Conservation (phyloP, 2,329 filamentous ascomycete genomes). For the Canariomyces notabilis region DNA sequence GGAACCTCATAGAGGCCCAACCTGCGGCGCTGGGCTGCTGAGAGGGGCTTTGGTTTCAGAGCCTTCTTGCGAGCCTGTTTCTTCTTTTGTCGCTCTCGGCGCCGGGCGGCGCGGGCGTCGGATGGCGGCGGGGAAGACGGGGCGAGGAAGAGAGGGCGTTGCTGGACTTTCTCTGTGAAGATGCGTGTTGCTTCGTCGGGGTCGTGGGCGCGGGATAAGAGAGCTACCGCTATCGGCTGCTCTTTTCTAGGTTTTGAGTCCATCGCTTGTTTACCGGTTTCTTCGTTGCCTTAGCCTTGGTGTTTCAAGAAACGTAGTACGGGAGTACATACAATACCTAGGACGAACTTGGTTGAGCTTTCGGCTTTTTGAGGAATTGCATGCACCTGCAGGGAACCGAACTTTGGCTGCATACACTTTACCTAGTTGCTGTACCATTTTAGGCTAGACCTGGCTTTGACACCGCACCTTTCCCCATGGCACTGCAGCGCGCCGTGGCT, state of each 20-base stretch:
- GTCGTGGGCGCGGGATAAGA: constrained; percentile 75
- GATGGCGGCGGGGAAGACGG: constrained; percentile 63
- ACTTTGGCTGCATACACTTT: too few relatives aligned
- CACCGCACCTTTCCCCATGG: neutral
- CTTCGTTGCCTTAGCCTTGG: too few relatives aligned
- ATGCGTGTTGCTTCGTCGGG: constrained; percentile 65
- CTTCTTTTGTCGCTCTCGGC: constrained; percentile 45
- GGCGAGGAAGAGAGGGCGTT: constrained; percentile 73
- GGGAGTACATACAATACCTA: too few relatives aligned
- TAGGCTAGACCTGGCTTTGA: too few relatives aligned
- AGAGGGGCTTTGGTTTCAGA: constrained; percentile 62
- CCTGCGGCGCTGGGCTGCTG: constrained; percentile 69
- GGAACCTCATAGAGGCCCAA: constrained; percentile 72
- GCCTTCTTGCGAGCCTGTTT: constrained; percentile 42
- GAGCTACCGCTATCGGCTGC: constrained; percentile 49
- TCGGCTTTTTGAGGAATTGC: too few relatives aligned
- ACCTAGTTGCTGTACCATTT: too few relatives aligned
- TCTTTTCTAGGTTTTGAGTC: constrained; percentile 23
- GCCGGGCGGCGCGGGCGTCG: constrained; percentile 53
- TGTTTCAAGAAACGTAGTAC: too few relatives aligned
- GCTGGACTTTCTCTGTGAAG: constrained; percentile 76
- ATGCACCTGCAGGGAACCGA: too few relatives aligned
- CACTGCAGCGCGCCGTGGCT: neutral
- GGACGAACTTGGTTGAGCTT: too few relatives aligned
- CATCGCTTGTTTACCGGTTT: constrained; percentile 18